phyloP scores from a whole-genome alignment of 208 protist genomes.

The Acanthamoeba sp. region DNA sequence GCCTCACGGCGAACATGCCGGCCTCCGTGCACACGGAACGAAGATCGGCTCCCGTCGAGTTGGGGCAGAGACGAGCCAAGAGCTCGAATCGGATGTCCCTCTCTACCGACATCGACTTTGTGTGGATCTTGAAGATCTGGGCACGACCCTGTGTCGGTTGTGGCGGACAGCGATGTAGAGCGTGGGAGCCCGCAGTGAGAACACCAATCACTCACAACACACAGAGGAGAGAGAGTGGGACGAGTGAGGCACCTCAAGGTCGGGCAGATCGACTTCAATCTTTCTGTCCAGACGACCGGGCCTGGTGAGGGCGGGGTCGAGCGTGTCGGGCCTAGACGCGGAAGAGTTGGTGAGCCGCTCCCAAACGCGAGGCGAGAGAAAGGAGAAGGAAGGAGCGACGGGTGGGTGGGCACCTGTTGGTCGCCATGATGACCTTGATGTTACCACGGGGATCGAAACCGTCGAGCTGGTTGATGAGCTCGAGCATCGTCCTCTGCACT shows the following conservation, averaged over 20 bases:
- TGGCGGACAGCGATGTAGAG: neutral
- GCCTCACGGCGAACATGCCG: constrained; percentile 99
- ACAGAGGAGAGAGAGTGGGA: neutral
- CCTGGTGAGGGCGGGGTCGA: constrained; percentile 99
- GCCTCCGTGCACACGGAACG: constrained; percentile 99
- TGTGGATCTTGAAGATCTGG: constrained; percentile 99
- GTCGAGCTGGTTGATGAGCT: constrained; percentile 99
- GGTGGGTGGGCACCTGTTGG: constrained; percentile 93
- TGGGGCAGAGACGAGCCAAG: constrained; percentile 99
- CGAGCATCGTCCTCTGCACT: constrained; percentile 99
- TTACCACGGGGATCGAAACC: constrained; percentile 99
- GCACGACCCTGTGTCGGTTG: constrained; percentile 91
- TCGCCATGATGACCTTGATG: constrained; percentile 99
- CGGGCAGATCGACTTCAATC: constrained; percentile 99
- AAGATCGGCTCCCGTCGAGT: constrained; percentile 98
- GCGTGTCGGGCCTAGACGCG: constrained; percentile 96
- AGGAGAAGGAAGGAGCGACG: neutral
- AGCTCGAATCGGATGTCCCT: constrained; percentile 99
- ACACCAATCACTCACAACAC: no score
- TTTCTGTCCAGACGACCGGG: constrained; percentile 99
- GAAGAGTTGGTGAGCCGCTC: neutral
- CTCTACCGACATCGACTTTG: constrained; percentile 97
- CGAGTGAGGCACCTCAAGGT: constrained; percentile 92
- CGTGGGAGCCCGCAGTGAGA: no score
- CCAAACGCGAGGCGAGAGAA: no score